These are phyloP conservation scores for Vigna nakashimae DNA, from an alignment of 306 rosid species.

Conservation along the genomic window DNA sequence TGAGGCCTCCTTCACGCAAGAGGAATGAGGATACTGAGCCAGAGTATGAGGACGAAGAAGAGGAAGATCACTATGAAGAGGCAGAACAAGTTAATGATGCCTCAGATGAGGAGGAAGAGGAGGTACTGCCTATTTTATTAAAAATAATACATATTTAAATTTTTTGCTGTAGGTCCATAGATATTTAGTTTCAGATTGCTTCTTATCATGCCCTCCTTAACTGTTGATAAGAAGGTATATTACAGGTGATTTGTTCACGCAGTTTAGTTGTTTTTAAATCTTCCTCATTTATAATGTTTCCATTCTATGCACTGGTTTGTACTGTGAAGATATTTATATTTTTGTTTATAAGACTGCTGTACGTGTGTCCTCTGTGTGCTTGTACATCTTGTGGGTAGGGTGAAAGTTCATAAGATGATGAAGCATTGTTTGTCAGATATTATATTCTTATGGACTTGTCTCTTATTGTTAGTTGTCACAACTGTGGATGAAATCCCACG, in stretches of 20 bases:
- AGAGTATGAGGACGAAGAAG: constrained; percentile 93
- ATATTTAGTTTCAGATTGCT: neutral
- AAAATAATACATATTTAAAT: neutral
- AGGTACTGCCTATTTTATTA: constrained; percentile 8
- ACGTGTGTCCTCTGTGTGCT: neutral
- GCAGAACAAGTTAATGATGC: constrained; percentile 70
- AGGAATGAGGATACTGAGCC: constrained; percentile 78
- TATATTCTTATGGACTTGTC: neutral
- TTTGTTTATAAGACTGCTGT: constrained; percentile 9
- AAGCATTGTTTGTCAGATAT: neutral
- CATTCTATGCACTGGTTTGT: constrained; percentile 10
- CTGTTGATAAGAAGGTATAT: neutral
- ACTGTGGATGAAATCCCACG: constrained; percentile 17
- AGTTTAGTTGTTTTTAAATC: neutral
- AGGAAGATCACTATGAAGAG: constrained; percentile 64
- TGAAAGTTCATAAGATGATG: neutral
- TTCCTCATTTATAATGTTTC: constrained; percentile 1
- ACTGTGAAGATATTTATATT: constrained; percentile 15
- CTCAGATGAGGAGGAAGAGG: constrained; percentile 59
- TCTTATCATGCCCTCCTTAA: neutral
- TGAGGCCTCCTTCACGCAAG: constrained; percentile 70
- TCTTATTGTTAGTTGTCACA: neutral
- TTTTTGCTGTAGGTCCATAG: neutral
- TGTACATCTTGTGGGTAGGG: constrained; percentile 1
- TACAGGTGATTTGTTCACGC: constrained; percentile 7